phyloP scores from a whole-genome alignment of 345 rosid genomes.

The Rhodamnia rubescens region DNA sequence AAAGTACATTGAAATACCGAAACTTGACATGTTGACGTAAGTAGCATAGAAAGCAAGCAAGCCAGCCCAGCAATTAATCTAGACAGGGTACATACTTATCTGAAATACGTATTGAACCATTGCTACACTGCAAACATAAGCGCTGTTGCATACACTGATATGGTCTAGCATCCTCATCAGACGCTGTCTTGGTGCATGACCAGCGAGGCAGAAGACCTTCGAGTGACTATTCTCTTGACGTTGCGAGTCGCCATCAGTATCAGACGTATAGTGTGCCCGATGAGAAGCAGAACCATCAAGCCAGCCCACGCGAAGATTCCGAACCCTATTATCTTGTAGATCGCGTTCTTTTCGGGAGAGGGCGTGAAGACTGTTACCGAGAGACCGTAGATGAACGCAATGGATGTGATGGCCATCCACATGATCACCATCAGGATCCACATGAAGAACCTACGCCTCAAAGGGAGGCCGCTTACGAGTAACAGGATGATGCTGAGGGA shows the following conservation, averaged over 20 bases:
- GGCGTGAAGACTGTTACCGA: background rate
- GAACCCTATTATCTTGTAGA: background rate
- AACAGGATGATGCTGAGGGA: background rate
- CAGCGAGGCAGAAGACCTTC: background rate
- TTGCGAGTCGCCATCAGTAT: background rate
- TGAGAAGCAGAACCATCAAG: background rate
- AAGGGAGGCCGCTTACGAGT: background rate
- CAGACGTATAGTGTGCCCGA: background rate
- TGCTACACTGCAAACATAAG: background rate
- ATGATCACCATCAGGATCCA: background rate
- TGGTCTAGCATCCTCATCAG: background rate
- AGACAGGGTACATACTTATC: background rate
- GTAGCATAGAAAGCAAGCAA: background rate
- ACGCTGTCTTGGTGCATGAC: background rate
- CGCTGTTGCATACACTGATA: background rate
- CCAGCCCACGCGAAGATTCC: background rate
- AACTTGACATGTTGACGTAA: background rate
- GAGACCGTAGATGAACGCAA: background rate
- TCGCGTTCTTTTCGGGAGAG: background rate
- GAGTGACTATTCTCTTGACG: background rate
- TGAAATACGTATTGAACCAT: background rate
- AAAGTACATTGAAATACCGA: too few species aligned
- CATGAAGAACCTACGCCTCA: background rate
- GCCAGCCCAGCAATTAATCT: background rate
- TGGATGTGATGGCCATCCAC: too few species aligned